Evolutionary conservation across 306 rosid species (phyloP).

Genomic region (Quercus cerris): DNA sequence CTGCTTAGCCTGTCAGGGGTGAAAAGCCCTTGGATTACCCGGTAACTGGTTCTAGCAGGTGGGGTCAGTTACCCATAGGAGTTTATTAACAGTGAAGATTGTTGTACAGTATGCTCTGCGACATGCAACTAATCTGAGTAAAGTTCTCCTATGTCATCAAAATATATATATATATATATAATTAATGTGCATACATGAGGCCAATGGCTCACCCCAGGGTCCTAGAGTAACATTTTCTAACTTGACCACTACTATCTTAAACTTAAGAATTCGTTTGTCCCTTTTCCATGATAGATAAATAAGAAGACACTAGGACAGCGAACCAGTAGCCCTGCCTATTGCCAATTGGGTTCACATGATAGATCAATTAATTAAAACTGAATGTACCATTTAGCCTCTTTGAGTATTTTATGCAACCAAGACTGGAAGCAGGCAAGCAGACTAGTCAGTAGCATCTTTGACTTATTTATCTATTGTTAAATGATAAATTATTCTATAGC

Average conservation of each 20-base stretch:
- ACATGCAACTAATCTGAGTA: too few relatives aligned
- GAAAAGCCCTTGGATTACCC: too few relatives aligned
- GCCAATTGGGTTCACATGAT: background rate
- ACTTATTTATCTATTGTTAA: background rate
- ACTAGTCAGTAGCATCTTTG: background rate
- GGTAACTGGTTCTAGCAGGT: too few relatives aligned
- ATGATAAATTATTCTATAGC: background rate
- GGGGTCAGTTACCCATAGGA: too few relatives aligned
- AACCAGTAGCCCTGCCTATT: background rate
- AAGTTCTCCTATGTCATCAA: too few relatives aligned
- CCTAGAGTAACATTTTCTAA: background rate
- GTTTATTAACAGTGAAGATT: too few relatives aligned
- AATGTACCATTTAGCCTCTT: background rate
- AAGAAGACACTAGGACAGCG: background rate
- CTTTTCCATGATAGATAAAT: background rate
- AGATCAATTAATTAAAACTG: background rate
- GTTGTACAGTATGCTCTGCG: too few relatives aligned
- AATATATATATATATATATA: background rate
- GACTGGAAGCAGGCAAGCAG: background rate
- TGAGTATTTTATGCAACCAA: background rate
- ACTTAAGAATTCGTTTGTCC: too few relatives aligned
- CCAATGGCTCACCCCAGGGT: background rate
- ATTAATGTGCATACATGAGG: background rate
- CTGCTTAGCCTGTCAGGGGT: too few relatives aligned
- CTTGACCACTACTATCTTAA: background rate